Evolutionary conservation across 2,329 filamentous ascomycete genomes (phyloP).

Genomic region (Fusarium euwallaceae): DNA sequence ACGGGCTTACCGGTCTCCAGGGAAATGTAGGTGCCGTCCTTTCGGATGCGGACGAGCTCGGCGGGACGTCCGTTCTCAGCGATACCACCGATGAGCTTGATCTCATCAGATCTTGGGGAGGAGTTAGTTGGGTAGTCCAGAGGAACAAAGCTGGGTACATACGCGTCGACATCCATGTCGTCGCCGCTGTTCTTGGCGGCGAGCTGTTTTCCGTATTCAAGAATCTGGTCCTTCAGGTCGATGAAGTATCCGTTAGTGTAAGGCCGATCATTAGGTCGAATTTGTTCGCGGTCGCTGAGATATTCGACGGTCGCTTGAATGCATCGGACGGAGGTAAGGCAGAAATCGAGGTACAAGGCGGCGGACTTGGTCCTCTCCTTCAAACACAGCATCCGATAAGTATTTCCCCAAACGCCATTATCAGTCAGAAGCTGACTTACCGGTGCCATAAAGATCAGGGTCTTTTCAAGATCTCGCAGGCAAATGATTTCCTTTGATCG

Average conservation of each 20-base stretch:
- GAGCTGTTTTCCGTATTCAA: slow-evolving; percentile 88
- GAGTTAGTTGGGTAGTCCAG: slow-evolving; percentile 48
- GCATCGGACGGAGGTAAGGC: slow-evolving; percentile 89
- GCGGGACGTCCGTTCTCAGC: slow-evolving; percentile 84
- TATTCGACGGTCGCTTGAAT: slow-evolving; percentile 90
- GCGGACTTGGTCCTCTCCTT: slow-evolving; percentile 84
- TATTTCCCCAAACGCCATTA: slow-evolving; percentile 70
- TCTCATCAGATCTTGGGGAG: slow-evolving; percentile 68
- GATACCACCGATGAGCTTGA: slow-evolving; percentile 85
- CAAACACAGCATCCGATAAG: slow-evolving; percentile 77
- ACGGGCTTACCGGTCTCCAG: slow-evolving; percentile 78
- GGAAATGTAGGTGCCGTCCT: slow-evolving; percentile 84
- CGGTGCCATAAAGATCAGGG: slow-evolving; percentile 88
- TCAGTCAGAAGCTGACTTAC: slow-evolving; percentile 80
- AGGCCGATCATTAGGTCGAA: slow-evolving; percentile 84
- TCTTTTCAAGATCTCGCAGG: slow-evolving; percentile 94
- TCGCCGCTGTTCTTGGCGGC: slow-evolving; percentile 75
- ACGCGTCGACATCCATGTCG: slow-evolving; percentile 71
- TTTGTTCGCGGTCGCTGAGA: slow-evolving; percentile 88
- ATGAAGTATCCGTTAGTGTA: slow-evolving; percentile 98
- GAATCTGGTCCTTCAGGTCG: slow-evolving; percentile 94
- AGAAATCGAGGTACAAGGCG: slow-evolving; percentile 84
- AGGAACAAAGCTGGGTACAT: slow-evolving; percentile 56
- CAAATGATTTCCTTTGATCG: slow-evolving; percentile 88
- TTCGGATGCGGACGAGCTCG: slow-evolving; percentile 85